Percentiles rank a stretch among this genome's conserved stretches.
phyloP scores from a whole-genome alignment of 2,329 filamentous ascomycete genomes.

The Colletotrichum eremochloae region DNA sequence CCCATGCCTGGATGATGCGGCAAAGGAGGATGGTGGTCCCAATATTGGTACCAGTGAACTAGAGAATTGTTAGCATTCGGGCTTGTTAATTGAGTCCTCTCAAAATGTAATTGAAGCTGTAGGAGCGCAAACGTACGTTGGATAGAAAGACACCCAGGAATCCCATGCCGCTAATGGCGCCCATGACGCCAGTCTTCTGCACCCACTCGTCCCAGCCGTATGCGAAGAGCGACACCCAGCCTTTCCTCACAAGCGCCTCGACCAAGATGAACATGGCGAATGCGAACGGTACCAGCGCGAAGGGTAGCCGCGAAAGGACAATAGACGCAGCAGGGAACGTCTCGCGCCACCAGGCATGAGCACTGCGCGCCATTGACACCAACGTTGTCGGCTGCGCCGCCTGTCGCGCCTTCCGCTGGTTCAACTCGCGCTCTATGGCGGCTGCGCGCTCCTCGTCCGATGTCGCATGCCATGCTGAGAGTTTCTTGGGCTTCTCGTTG shows the following conservation, averaged over 20 bases:
- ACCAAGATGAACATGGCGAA: conserved; percentile 83
- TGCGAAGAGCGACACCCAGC: conserved; percentile 81
- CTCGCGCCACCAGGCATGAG: conserved; percentile 72
- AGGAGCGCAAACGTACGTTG: conserved; percentile 67
- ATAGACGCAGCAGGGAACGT: conserved; percentile 79
- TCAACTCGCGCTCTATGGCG: neutral
- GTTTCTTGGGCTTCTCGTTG: neutral
- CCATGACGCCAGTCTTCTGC: conserved; percentile 75
- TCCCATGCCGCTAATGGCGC: conserved; percentile 78
- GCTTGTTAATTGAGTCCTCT: neutral
- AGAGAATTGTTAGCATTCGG: conserved; percentile 38
- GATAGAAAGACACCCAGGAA: conserved; percentile 79
- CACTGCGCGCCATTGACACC: conserved; percentile 57
- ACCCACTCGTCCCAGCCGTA: conserved; percentile 83
- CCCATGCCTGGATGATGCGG: conserved; percentile 78
- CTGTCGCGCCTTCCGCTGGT: neutral
- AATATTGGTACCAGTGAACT: conserved; percentile 85
- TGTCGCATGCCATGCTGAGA: neutral
- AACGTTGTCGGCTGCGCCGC: conserved; percentile 57
- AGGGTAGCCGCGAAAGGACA: conserved; percentile 75
- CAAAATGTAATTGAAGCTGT: neutral
- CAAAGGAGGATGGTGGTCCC: conserved; percentile 81
- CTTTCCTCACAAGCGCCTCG: conserved; percentile 78
- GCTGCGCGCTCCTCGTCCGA: neutral
- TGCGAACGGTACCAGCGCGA: conserved; percentile 77